Conservation (phyloP, 2,329 filamentous ascomycete species). For the Xylaria multiplex region DNA sequence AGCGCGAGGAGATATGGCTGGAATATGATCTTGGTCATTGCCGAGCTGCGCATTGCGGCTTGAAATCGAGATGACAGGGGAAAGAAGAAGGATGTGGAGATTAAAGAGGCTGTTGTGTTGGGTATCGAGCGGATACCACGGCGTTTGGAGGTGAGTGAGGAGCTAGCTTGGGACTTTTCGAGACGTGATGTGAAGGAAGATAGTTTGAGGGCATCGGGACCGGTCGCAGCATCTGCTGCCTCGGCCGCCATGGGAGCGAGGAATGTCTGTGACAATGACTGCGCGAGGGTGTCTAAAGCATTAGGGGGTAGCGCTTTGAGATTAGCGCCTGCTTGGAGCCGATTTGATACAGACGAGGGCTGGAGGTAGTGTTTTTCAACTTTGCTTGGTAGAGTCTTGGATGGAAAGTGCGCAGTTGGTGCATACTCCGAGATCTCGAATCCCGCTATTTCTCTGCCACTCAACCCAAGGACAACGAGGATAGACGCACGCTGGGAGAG, state of each 20-base stretch:
- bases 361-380: conserved; percentile 76
- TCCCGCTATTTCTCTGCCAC: conserved; percentile 85
- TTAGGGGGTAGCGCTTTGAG: conserved; percentile 65
- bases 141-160: conserved; percentile 37
- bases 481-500: conserved; percentile 84
- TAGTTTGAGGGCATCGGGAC: conserved; percentile 87
- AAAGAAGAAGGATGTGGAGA: conserved; percentile 83
- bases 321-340: conserved; percentile 47
- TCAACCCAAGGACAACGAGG: conserved; percentile 82
- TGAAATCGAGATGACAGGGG: conserved; percentile 86
- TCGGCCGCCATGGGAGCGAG: conserved; percentile 83
- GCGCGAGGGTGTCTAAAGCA: conserved; percentile 74
- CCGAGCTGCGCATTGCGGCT: conserved; percentile 61
- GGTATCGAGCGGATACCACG: conserved; percentile 66
- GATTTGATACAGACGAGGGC: conserved; percentile 44
- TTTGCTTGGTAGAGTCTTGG: conserved; percentile 78
- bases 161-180: conserved; percentile 55
- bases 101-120: conserved; percentile 81
- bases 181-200: conserved; percentile 87
- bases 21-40: conserved; percentile 66
- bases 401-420: conserved; percentile 72
- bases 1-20: conserved; percentile 80
- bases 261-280: conserved; percentile 74
- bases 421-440: conserved; percentile 68
- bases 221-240: conserved; percentile 81